Conservation (phyloP, 495 filamentous ascomycete species). For the Neurospora sublineolata region DNA sequence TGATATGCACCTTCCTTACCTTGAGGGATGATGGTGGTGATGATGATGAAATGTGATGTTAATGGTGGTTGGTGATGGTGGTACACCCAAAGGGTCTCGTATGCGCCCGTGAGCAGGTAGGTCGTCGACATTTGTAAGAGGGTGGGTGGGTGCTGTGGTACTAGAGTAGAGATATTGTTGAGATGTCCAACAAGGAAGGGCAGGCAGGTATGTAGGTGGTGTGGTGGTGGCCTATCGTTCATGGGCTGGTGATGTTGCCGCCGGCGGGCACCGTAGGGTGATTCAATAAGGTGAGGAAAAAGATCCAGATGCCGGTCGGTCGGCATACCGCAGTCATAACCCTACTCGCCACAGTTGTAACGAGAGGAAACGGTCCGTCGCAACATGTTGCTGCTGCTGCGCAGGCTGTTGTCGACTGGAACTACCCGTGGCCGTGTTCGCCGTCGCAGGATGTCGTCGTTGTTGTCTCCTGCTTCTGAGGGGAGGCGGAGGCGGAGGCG, state of each 20-base stretch:
- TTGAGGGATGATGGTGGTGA: too few species aligned
- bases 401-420: neutral
- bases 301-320: neutral
- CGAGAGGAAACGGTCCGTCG: neutral
- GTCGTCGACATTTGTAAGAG: too few species aligned
- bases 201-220: too few species aligned
- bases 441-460: neutral
- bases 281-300: neutral
- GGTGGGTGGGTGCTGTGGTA: neutral
- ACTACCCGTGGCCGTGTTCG: neutral
- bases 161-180: neutral
- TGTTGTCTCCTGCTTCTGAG: neutral
- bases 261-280: neutral
- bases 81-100: too few species aligned
- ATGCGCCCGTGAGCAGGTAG: too few species aligned
- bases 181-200: too few species aligned
- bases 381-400: neutral
- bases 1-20: too few species aligned
- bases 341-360: neutral
- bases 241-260: neutral
- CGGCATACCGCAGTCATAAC: neutral
- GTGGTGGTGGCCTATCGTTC: neutral
- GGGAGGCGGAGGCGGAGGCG: neutral
- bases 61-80: too few species aligned
- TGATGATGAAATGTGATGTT: too few species aligned